These are phyloP conservation scores for Barbarea vulgaris DNA, from an alignment of 345 rosid species.

Conservation along the genomic window DNA sequence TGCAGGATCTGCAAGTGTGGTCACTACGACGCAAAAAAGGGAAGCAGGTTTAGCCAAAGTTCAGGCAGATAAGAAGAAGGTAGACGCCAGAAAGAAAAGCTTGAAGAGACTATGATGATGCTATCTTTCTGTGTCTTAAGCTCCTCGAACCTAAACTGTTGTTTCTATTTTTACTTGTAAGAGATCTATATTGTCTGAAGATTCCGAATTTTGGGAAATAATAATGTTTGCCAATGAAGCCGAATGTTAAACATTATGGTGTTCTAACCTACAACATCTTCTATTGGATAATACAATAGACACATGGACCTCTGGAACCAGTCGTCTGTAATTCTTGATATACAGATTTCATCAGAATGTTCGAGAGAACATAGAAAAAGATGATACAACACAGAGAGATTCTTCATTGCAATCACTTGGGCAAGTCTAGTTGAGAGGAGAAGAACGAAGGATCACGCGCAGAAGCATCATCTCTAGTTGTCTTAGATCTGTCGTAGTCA, in stretches of 20 bases:
- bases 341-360: conserved; percentile 15
- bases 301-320: too few species aligned
- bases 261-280: too few species aligned
- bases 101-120: conserved; percentile 75
- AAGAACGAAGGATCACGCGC: conserved; percentile 24
- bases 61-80: conserved; percentile 86
- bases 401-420: conserved; percentile 15
- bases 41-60: conserved; percentile 64
- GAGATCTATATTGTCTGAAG: conserved; percentile 29
- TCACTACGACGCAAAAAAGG: conserved; percentile 50
- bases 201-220: conserved; percentile 24
- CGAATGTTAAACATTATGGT: conserved; percentile 24
- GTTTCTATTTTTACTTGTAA: conserved; percentile 24
- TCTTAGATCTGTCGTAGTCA: conserved; percentile 21
- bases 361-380: conserved; percentile 4
- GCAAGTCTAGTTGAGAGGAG: conserved; percentile 29
- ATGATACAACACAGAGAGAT: conserved; percentile 13
- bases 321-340: too few species aligned
- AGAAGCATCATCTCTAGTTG: conserved; percentile 25
- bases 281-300: too few species aligned
- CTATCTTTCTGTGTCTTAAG: not conserved
- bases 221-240: conserved; percentile 32
- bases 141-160: conserved; percentile 16
- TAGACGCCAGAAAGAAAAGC: conserved; percentile 98
- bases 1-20: conserved; percentile 50